Percentiles rank a stretch among this genome's conserved stretches.
These are phyloP conservation scores for Teunomyces barrocoloradensis DNA, from an alignment of 805 yeast species.

Conservation along the genomic window DNA sequence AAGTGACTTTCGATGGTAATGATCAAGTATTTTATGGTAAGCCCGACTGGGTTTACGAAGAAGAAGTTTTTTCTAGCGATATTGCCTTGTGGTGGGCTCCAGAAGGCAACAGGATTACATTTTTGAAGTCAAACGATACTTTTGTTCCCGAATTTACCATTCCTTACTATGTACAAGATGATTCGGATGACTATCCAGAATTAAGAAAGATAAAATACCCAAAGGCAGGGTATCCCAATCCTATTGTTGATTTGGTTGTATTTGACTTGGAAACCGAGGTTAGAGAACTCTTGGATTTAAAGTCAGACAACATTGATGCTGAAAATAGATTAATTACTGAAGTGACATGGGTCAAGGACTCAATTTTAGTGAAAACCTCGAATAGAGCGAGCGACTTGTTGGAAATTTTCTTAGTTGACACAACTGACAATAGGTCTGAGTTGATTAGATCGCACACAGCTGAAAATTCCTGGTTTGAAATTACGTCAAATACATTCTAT, in stretches of 20 bases:
- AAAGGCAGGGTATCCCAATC: constrained; percentile 67
- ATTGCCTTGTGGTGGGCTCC: constrained; percentile 73
- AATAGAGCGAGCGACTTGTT: constrained; percentile 60
- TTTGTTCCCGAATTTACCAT: constrained; percentile 51
- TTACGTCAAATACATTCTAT: constrained; percentile 29
- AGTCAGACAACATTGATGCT: constrained; percentile 20
- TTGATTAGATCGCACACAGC: constrained; percentile 47
- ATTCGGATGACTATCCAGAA: constrained; percentile 46
- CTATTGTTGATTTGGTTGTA: constrained; percentile 47
- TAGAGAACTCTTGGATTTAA: constrained; percentile 11
- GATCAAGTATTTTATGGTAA: constrained; percentile 58
- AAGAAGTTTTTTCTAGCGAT: constrained; percentile 64
- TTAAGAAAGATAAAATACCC: constrained; percentile 58
- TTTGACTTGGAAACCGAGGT: constrained; percentile 33
- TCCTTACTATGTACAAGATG: constrained; percentile 47
- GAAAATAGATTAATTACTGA: constrained; percentile 58
- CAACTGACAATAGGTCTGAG: constrained; percentile 23
- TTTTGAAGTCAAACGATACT: constrained; percentile 58
- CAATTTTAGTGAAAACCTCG: constrained; percentile 56
- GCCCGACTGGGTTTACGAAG: constrained; percentile 86
- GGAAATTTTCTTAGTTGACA: constrained; percentile 47
- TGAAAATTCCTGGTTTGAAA: constrained; percentile 61
- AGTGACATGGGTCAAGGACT: constrained; percentile 53
- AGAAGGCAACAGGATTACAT: constrained; percentile 54
- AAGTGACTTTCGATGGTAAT: constrained; percentile 53